Percentiles rank a stretch among this genome's conserved stretches.
phyloP scores from a whole-genome alignment of 2,329 filamentous ascomycete species.

The Epichloe gansuensis region DNA sequence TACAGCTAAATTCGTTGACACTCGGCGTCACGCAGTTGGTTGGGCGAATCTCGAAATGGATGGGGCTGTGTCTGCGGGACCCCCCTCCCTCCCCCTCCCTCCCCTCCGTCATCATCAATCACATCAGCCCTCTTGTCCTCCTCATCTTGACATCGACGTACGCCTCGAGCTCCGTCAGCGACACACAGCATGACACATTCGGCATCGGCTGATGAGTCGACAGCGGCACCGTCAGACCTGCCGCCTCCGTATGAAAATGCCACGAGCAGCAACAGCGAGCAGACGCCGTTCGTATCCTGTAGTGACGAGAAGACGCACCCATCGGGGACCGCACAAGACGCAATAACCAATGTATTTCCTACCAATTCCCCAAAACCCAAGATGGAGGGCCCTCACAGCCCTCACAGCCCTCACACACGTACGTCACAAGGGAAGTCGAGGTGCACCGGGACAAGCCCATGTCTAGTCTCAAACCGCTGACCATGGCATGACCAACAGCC shows the following conservation, averaged over 20 bases:
- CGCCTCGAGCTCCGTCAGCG: no score
- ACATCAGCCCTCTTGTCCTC: no score
- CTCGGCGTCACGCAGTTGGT: no score
- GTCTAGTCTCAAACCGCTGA: neutral
- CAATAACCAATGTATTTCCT: neutral
- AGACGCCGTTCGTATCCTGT: neutral
- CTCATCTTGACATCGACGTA: no score
- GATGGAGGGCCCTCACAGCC: neutral
- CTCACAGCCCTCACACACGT: no score
- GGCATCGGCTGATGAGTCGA: neutral
- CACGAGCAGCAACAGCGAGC: neutral
- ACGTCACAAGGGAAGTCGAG: no score
- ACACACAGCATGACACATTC: neutral
- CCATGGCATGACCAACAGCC: neutral
- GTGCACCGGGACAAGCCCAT: no score
- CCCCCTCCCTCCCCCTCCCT: no score
- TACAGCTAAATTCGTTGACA: no score
- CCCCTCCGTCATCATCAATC: no score
- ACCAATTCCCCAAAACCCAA: neutral
- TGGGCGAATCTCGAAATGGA: no score
- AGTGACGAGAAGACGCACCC: neutral
- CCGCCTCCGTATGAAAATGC: conserved; percentile 1
- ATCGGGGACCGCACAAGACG: neutral
- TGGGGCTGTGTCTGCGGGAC: no score
- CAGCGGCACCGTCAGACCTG: neutral